Percentiles rank a stretch among this genome's conserved stretches.
These are phyloP conservation scores for Globisporangium echinulatum DNA, from an alignment of 352 stramenopile genomes.

Conservation along the genomic window DNA sequence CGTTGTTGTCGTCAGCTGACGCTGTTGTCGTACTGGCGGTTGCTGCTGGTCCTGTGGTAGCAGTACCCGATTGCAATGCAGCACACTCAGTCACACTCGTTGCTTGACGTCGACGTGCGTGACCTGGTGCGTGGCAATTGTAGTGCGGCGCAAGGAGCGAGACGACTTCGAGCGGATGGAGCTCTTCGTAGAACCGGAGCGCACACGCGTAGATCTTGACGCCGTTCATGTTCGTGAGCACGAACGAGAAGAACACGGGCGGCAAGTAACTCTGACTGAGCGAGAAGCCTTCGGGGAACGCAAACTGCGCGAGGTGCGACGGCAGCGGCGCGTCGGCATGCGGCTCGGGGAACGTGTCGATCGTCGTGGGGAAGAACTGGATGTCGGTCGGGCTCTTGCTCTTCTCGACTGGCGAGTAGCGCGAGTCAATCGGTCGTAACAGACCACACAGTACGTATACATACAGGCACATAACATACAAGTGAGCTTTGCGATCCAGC, in stretches of 20 bases:
- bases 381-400: slow-evolving; percentile 67
- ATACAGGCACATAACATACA: not conserved
- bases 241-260: slow-evolving; percentile 78
- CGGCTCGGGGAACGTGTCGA: slow-evolving; percentile 62
- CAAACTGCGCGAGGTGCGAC: slow-evolving; percentile 67
- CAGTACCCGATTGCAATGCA: not conserved
- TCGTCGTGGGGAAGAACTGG: slow-evolving; percentile 52
- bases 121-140: slow-evolving; percentile 28
- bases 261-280: slow-evolving; percentile 49
- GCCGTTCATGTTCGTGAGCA: slow-evolving; percentile 76
- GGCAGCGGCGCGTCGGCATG: slow-evolving; percentile 52
- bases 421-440: not conserved
- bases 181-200: slow-evolving; percentile 77
- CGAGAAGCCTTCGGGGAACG: slow-evolving; percentile 69
- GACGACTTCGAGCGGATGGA: slow-evolving; percentile 75
- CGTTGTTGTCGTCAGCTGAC: slow-evolving; percentile 24
- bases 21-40: not conserved
- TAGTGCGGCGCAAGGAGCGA: slow-evolving; percentile 55
- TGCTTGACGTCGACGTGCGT: slow-evolving; percentile 10
- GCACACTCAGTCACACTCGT: not conserved
- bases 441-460: not conserved
- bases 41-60: not conserved
- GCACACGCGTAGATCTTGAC: slow-evolving; percentile 78
- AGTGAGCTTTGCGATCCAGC: not conserved
- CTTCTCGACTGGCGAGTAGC: slow-evolving; percentile 41